These are phyloP conservation scores for Fusarium bactridioides DNA, from an alignment of 2,329 filamentous ascomycete genomes.

Conservation along the genomic window DNA sequence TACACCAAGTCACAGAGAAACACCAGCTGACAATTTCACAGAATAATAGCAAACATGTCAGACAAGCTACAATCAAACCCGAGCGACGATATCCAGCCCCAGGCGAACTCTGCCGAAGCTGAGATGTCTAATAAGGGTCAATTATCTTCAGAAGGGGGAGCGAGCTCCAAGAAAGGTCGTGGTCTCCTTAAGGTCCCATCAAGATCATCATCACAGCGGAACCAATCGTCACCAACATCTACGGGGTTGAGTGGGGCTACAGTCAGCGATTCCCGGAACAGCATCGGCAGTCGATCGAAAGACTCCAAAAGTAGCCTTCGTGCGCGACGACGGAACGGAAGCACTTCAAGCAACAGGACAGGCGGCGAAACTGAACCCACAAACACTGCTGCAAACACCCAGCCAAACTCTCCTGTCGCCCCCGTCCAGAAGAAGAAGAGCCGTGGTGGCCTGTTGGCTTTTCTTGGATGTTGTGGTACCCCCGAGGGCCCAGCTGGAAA, in stretches of 20 bases:
- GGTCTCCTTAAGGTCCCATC: conserved; percentile 66
- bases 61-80: conserved; percentile 41
- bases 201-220: conserved; percentile 67
- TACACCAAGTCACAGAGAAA: not conserved
- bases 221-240: conserved; percentile 66
- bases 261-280: conserved; percentile 66
- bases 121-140: conserved; percentile 55
- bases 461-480: conserved; percentile 73
- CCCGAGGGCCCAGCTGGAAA: conserved; percentile 66
- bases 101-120: conserved; percentile 45
- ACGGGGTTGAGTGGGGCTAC: conserved; percentile 69
- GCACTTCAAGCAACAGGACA: conserved; percentile 71
- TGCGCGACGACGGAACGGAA: conserved; percentile 70
- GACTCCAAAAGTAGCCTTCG: conserved; percentile 71
- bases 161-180: conserved; percentile 58
- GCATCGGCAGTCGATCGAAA: conserved; percentile 70
- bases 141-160: conserved; percentile 52
- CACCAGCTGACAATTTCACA: conserved; percentile 33
- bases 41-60: conserved; percentile 45
- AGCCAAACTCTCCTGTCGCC: conserved; percentile 60
- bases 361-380: conserved; percentile 62
- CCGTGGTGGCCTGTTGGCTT: conserved; percentile 62
- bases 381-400: conserved; percentile 58
- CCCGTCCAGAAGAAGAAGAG: conserved; percentile 63
- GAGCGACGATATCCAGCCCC: conserved; percentile 46